Base-by-base conservation (phyloP, 2,329 filamentous ascomycete species). In the Ramichloridium luteum region DNA sequence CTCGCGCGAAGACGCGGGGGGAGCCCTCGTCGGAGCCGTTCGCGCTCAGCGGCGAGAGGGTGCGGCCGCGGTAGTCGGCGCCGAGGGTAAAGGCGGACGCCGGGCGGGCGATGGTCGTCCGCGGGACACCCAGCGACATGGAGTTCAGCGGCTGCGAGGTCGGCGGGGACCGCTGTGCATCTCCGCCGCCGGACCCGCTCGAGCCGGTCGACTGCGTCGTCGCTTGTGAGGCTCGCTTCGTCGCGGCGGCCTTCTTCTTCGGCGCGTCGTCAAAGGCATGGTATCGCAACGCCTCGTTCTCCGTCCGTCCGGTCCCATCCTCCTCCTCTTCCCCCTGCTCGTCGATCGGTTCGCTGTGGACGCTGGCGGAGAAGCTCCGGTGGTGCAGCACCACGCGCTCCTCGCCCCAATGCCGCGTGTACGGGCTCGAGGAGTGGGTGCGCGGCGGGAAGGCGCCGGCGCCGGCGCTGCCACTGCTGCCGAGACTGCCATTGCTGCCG, bases 51-150 rank as follows among this genome's bases (percentile, higher is more conserved):
- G 68, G 67, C 12, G 71, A 72, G 23, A 65, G 59, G 41, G 62
- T 63, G 18, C 78, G 73, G 18, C 77, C 76, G 31, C 77, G 72
- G 39, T 74, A 59, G 28, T 93, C 84, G 11, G 81, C 84, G 28
- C 71, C 70, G 10, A 72, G 66, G 2, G 82, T 90, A 55, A 85
- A 86, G 4, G 77, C 66, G 9, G 86, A 93, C 14, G 68, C 68
- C 4, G 85, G 85, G 31, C 86, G 25, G 25, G 37, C 14, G 23
- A 42, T 27, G 17, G 33, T 31, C 25, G 35, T 72, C 48, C 58
- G 72, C 43, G 68, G 62, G 36, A 62, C 46, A 14, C 39, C 38
- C 13, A 48, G 35, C 12, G 34, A 38, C 12, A 37, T 37, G 40
- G 41, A 57, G 20, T 28, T 52, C 32, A 23, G 20, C 8, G 20